phyloP scores from a whole-genome alignment of 768 basidiomycete genomes.

The Suillus placidus region DNA sequence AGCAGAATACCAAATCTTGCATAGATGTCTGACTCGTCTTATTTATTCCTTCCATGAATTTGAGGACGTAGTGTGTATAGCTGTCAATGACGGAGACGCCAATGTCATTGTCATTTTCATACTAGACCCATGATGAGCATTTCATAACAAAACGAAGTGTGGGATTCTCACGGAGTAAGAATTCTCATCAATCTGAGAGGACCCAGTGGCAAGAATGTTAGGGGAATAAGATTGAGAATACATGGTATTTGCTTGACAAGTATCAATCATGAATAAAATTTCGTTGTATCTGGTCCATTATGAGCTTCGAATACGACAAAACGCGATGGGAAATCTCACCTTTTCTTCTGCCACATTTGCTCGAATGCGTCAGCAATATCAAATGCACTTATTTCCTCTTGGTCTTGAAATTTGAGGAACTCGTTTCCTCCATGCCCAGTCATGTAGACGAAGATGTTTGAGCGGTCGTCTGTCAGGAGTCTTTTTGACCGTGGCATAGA shows the following conservation, averaged over 20 bases:
- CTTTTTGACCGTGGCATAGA: conserved; percentile 92
- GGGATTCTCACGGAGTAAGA: conserved; percentile 79
- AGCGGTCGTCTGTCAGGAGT: conserved; percentile 84
- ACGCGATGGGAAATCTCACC: conserved; percentile 47
- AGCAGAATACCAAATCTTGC: conserved; percentile 73
- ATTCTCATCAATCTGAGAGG: conserved; percentile 80
- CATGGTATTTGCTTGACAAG: conserved; percentile 97
- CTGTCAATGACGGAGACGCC: conserved; percentile 96
- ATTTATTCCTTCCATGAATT: conserved; percentile 90
- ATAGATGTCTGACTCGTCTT: conserved; percentile 84
- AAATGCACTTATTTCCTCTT: conserved; percentile 95
- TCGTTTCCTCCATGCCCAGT: conserved; percentile 98
- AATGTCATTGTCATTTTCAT: conserved; percentile 91
- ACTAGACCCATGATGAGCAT: conserved; percentile 45
- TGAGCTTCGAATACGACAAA: neutral
- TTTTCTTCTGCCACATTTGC: conserved; percentile 97
- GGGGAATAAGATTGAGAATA: conserved; percentile 93
- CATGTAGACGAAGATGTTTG: conserved; percentile 97
- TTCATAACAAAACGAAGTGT: neutral
- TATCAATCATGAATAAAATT: conserved; percentile 97
- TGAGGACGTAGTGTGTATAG: conserved; percentile 89
- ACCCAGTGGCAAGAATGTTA: conserved; percentile 90
- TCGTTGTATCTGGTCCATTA: conserved; percentile 75
- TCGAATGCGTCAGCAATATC: conserved; percentile 98
- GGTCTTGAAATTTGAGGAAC: conserved; percentile 99